Conservation (phyloP, 805 yeast species). For the Candida hungchunana region DNA sequence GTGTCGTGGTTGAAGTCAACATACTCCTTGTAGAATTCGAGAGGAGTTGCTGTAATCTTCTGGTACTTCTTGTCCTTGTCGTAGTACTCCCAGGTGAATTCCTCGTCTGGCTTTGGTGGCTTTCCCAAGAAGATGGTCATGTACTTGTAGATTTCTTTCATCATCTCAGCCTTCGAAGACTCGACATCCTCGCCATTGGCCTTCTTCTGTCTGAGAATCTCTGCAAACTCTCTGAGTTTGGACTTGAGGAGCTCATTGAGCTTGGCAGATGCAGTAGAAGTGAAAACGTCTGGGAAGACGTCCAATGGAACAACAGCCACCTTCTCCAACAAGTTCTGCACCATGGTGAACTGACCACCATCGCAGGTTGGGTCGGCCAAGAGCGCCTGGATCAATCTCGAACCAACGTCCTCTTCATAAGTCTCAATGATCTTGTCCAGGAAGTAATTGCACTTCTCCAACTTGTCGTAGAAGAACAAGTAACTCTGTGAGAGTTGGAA, state of each 20-base stretch:
- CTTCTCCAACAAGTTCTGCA: constrained; percentile 68
- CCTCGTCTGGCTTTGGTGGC: constrained; percentile 70
- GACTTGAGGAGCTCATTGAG: constrained; percentile 63
- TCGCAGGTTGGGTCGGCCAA: constrained; percentile 66
- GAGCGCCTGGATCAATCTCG: constrained; percentile 65
- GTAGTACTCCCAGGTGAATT: constrained; percentile 68
- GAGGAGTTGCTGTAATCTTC: constrained; percentile 54
- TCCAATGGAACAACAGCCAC: constrained; percentile 79
- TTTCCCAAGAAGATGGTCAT: constrained; percentile 68
- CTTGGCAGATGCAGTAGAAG: constrained; percentile 42
- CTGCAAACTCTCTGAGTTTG: constrained; percentile 75
- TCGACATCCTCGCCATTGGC: constrained; percentile 12
- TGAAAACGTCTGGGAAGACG: constrained; percentile 64
- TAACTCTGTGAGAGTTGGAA: constrained; percentile 77
- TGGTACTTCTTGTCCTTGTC: constrained; percentile 62
- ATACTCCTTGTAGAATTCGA: constrained; percentile 52
- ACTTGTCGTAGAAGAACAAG: constrained; percentile 78
- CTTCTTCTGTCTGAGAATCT: constrained; percentile 46
- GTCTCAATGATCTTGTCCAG: constrained; percentile 74
- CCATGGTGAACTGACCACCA: constrained; percentile 90
- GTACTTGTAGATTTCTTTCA: constrained; percentile 60
- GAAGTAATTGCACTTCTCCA: constrained; percentile 80
- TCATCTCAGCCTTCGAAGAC: constrained; percentile 42
- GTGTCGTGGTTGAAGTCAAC: constrained; percentile 48
- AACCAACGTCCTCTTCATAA: constrained; percentile 57